Percentiles rank a stretch among this genome's conserved stretches.
These are phyloP conservation scores for Oryza rufipogon DNA, from an alignment of 176 grass and related monocot species.

Conservation along the genomic window DNA sequence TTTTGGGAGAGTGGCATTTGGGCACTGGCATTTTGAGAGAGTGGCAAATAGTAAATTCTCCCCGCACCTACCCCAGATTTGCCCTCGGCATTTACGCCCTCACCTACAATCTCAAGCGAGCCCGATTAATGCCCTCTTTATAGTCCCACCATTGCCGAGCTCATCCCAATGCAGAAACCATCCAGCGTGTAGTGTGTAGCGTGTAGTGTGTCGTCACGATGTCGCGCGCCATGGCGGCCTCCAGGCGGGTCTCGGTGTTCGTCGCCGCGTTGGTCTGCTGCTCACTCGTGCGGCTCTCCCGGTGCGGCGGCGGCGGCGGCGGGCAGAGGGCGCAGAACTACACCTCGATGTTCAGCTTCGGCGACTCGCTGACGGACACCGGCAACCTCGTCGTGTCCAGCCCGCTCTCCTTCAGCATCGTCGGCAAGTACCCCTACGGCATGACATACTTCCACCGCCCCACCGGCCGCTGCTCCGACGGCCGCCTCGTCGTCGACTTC, in stretches of 20 bases:
- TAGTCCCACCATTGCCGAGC: constrained; percentile 39
- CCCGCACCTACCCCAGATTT: constrained; percentile 17
- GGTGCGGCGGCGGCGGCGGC: constrained; percentile 12
- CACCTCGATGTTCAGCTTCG: constrained; percentile 85
- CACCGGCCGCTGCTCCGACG: constrained; percentile 86
- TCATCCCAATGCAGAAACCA: background rate
- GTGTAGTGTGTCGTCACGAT: background rate
- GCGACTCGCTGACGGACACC: constrained; percentile 84
- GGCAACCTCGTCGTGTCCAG: constrained; percentile 67
- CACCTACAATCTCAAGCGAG: constrained; percentile 49
- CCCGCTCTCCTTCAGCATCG: constrained; percentile 57
- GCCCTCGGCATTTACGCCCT: constrained; percentile 40
- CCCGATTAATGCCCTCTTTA: constrained; percentile 14
- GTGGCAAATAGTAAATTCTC: no score
- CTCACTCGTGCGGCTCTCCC: constrained; percentile 32
- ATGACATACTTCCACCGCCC: constrained; percentile 88
- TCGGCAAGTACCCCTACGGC: constrained; percentile 78
- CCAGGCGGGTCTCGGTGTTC: constrained; percentile 34
- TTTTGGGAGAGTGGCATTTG: no score
- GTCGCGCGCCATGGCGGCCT: constrained; percentile 47
- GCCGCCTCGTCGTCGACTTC: constrained; percentile 86
- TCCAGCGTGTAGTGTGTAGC: background rate
- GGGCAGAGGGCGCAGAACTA: constrained; percentile 54
- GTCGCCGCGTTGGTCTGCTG: constrained; percentile 44
- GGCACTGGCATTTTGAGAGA: no score